Conservation (phyloP, 2,329 filamentous ascomycete genomes). For the Nothophaeocryptopus gaeumannii region DNA sequence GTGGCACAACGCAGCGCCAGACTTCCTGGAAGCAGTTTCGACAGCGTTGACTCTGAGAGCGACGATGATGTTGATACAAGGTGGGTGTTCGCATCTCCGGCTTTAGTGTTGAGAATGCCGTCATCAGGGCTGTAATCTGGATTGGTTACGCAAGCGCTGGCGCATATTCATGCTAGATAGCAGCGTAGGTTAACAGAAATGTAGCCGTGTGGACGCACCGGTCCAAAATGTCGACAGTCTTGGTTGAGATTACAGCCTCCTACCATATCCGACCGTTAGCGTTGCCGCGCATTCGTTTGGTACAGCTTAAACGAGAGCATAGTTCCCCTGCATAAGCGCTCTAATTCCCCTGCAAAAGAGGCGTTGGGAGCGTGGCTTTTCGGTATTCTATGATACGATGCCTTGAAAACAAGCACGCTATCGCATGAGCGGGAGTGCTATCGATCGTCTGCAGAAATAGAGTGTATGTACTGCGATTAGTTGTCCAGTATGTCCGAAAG, state of each 20-base stretch:
- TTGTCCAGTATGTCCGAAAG: neutral
- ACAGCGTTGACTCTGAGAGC: neutral
- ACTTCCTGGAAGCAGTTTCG: neutral
- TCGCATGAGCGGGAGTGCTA: slow-evolving; percentile 1
- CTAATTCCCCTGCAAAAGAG: no score
- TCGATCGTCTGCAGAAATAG: neutral
- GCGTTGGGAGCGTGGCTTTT: no score
- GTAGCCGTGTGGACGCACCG: neutral
- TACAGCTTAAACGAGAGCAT: no score
- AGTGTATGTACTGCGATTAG: slow-evolving; percentile 3
- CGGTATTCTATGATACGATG: no score
- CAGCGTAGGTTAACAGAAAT: neutral
- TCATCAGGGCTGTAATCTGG: neutral
- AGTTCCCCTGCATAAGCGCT: no score
- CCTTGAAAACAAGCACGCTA: slow-evolving; percentile 6
- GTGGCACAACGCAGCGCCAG: slow-evolving; percentile 7
- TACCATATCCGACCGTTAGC: no score
- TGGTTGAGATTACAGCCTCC: slow-evolving; percentile 5
- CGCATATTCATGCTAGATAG: neutral
- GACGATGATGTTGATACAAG: neutral
- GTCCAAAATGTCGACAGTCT: no score
- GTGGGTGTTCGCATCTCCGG: neutral
- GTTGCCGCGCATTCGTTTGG: no score
- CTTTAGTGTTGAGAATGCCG: neutral
- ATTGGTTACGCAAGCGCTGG: neutral